phyloP scores from a whole-genome alignment of 164 flowering plant genomes.

The Platanus orientalis region DNA sequence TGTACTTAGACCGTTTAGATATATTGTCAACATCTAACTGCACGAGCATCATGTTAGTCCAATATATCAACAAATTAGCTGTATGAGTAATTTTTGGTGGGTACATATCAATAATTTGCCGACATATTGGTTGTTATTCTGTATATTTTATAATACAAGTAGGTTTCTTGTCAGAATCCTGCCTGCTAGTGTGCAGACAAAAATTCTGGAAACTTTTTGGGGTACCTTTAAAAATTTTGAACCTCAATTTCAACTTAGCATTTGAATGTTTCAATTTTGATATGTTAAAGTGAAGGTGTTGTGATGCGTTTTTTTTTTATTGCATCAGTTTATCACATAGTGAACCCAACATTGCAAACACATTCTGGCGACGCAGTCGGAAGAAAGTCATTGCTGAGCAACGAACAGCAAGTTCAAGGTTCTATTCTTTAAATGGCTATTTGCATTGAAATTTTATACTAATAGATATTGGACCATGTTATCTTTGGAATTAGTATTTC shows the following conservation, averaged over 20 bases:
- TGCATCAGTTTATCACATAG: conserved; percentile 73
- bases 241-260: background rate
- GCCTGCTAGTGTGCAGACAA: too few relatives aligned
- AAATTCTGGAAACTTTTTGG: too few relatives aligned
- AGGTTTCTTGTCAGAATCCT: background rate
- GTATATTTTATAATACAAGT: background rate
- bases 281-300: background rate
- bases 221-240: too few relatives aligned
- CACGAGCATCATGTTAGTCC: too few relatives aligned
- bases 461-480: background rate
- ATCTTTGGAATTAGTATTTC: background rate
- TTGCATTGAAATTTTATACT: background rate
- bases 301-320: conserved; percentile 7
- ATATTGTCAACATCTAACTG: too few relatives aligned
- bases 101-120: background rate
- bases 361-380: conserved; percentile 82
- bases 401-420: conserved; percentile 98
- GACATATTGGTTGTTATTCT: background rate
- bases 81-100: too few relatives aligned
- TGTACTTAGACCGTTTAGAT: too few relatives aligned
- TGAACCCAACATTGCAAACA: conserved; percentile 80
- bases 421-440: conserved; percentile 6
- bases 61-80: too few relatives aligned
- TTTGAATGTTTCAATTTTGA: background rate
- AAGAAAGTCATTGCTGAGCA: conserved; percentile 78